Conservation (phyloP, 306 rosid genomes). For the Fragaria ananassa region DNA sequence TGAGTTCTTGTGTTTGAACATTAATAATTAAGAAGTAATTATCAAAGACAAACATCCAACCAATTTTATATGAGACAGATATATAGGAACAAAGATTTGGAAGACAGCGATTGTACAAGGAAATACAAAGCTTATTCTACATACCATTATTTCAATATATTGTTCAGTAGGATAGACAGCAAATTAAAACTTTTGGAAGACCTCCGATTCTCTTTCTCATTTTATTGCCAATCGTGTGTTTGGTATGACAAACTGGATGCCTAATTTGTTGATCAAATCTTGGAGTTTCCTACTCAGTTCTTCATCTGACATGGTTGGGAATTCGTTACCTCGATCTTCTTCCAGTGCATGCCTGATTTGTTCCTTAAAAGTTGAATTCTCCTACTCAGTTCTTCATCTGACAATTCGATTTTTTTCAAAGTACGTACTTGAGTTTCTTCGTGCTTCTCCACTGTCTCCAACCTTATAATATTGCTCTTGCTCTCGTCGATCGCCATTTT, state of each 20-base stretch:
- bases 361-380: too few relatives aligned
- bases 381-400: too few relatives aligned
- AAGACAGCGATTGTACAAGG: not conserved
- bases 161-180: too few relatives aligned
- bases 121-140: not conserved
- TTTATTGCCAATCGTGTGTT: not conserved
- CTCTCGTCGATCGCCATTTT: constrained; percentile 40
- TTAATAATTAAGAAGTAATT: not conserved
- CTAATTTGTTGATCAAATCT: too few relatives aligned
- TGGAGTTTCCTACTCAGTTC: too few relatives aligned
- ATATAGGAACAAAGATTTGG: not conserved
- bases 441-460: constrained; percentile 31
- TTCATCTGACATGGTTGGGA: constrained; percentile 26
- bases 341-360: not conserved
- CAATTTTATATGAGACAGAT: not conserved
- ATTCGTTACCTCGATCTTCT: too few relatives aligned
- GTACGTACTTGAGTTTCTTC: not conserved
- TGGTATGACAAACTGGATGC: not conserved
- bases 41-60: not conserved
- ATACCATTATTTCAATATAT: not conserved
- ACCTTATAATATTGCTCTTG: constrained; percentile 28
- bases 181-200: not conserved
- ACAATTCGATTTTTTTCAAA: constrained; percentile 39
- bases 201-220: not conserved
- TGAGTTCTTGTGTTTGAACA: not conserved